Base-by-base conservation (phyloP, 768 basidiomycete species). In the Rhizopogon vesiculosus region DNA sequence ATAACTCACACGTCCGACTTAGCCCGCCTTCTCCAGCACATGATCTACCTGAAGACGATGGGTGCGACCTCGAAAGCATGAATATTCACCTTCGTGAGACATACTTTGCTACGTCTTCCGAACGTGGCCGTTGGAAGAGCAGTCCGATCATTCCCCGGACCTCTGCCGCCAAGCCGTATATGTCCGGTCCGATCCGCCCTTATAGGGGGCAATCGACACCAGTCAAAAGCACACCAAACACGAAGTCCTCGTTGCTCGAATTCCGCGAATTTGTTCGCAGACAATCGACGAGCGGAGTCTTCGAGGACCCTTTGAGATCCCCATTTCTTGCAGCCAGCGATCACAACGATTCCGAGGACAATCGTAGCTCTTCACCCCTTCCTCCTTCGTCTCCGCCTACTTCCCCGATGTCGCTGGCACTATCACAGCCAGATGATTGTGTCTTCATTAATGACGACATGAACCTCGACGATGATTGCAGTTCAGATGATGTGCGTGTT, bases 71-170 rank as follows among this genome's bases (percentile, higher is more conserved):
- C 53, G 69, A 69, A 54, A 62, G 62, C 57, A 62, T 71, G 66
- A 56, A 71, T 46, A 68, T 71, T 31, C 69, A 64, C 43, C 57
- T 69, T 44, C 80, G 77, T 49, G 72, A 76, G 56, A 82, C 82
- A 2, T 83, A 76, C 61, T 84, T 83, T 60, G 71, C 74, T 45
- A 74, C 75, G 10, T 85, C 83, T 41, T 76, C 80, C 7, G 83
- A 85, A 61, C 82, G 83, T 51, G 83, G 82, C 7, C 75, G 76
- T 54, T 84, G 83, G 83, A 72, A 74, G 58, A 79, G 70, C 55
- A 81, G 83, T 58, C 81, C 80, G 2, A 64, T 76, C 31, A 71
- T 74, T 7, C 22, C 66, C 18, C 61, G 59, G 18, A 54, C 52
- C 19, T 66, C 59, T 38, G 42, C 66, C 1, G 52, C 59, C 38